Evolutionary conservation across 805 yeast species (phyloP).

Genomic region (Sugiyamaella boreocaroliniensis): DNA sequence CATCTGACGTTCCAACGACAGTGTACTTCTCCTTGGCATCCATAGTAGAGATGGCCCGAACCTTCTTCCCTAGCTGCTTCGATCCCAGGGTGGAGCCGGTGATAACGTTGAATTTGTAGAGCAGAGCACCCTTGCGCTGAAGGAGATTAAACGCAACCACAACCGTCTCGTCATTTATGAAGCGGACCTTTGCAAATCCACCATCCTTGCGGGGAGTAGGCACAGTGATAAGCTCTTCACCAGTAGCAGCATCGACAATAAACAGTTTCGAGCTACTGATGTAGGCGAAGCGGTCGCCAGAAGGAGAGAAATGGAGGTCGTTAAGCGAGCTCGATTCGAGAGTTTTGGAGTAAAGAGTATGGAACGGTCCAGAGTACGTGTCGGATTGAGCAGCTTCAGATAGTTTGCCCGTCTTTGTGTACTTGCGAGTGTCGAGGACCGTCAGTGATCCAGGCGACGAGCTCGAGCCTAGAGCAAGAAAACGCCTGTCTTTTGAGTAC

Average conservation of each 20-base stretch:
- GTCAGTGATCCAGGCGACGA: constrained; percentile 56
- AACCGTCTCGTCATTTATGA: constrained; percentile 31
- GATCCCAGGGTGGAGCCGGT: constrained; percentile 6
- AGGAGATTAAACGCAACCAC: constrained; percentile 41
- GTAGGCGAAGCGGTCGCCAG: constrained; percentile 58
- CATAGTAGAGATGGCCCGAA: constrained; percentile 39
- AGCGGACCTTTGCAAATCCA: constrained; percentile 39
- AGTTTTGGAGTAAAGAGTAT: constrained; percentile 28
- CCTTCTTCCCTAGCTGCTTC: background rate
- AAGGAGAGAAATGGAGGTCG: constrained; percentile 63
- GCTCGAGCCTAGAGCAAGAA: constrained; percentile 66
- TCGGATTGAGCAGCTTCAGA: constrained; percentile 30
- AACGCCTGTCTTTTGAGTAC: constrained; percentile 50
- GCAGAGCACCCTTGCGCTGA: constrained; percentile 37
- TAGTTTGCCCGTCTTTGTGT: constrained; percentile 43
- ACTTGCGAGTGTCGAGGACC: constrained; percentile 34
- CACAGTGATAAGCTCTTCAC: constrained; percentile 25
- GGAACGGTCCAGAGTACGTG: constrained; percentile 1
- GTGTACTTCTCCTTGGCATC: constrained; percentile 44
- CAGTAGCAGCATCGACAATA: constrained; percentile 45
- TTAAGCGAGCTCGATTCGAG: constrained; percentile 34
- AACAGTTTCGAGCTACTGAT: constrained; percentile 52
- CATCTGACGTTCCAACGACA: constrained; percentile 59
- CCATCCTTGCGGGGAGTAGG: constrained; percentile 19
- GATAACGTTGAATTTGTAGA: constrained; percentile 27